phyloP scores from a whole-genome alignment of 2,329 filamentous ascomycete species.

The Calonectria henricotiae region DNA sequence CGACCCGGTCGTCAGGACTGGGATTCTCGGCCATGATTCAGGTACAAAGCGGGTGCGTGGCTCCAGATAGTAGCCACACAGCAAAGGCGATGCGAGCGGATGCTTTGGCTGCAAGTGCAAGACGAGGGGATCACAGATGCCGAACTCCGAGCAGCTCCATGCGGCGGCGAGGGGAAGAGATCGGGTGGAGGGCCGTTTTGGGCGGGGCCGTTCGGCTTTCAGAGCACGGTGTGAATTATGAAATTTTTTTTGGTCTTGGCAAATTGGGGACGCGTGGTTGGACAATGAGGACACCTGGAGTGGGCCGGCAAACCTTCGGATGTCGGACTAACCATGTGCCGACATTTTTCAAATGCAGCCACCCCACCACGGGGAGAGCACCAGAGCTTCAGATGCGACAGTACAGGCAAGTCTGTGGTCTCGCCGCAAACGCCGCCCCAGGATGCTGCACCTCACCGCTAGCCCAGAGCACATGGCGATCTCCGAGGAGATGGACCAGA shows the following conservation, averaged over 20 bases:
- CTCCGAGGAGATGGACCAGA: conserved; percentile 15
- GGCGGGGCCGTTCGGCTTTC: conserved; percentile 50
- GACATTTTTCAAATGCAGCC: conserved; percentile 19
- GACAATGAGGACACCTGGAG: neutral
- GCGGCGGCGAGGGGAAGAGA: conserved; percentile 50
- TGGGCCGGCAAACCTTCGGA: neutral
- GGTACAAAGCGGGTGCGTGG: conserved; percentile 44
- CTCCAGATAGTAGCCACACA: conserved; percentile 44
- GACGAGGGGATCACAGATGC: conserved; percentile 55
- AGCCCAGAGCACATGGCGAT: conserved; percentile 3
- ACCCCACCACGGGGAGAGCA: neutral
- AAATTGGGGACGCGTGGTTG: conserved; percentile 21
- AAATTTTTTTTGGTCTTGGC: conserved; percentile 25
- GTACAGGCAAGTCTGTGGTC: conserved; percentile 13
- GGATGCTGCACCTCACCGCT: conserved; percentile 28
- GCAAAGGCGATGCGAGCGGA: conserved; percentile 48
- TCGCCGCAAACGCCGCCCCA: conserved; percentile 28
- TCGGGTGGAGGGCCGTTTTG: conserved; percentile 42
- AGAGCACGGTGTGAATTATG: conserved; percentile 24
- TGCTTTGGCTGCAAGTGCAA: conserved; percentile 50
- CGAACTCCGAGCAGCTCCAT: conserved; percentile 58
- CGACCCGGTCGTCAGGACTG: conserved; percentile 63
- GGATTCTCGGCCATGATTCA: conserved; percentile 64
- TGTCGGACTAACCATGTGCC: conserved; percentile 28
- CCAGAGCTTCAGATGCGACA: neutral